phyloP scores from a whole-genome alignment of 2,329 filamentous ascomycete species.

The Lecanicillium sp. region DNA sequence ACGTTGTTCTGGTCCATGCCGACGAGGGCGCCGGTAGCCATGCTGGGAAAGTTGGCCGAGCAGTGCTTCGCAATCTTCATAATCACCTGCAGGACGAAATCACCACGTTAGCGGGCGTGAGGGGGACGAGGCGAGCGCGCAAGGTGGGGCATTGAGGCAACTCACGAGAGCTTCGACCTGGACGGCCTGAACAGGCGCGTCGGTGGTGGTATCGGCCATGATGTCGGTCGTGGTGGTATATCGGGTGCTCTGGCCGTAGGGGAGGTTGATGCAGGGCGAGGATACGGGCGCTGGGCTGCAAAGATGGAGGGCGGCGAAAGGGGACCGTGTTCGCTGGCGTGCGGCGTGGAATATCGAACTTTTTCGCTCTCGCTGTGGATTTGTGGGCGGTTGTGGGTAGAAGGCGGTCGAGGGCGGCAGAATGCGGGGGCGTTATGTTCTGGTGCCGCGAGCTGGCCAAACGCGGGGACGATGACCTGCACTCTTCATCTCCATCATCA shows the following conservation, averaged over 20 bases:
- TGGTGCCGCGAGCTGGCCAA: background rate
- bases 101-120: conserved; percentile 16
- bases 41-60: conserved; percentile 79
- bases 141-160: conserved; percentile 33
- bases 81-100: conserved; percentile 59
- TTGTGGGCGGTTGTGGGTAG: conserved; percentile 40
- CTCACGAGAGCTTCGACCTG: conserved; percentile 91
- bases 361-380: conserved; percentile 30
- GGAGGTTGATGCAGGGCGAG: conserved; percentile 20
- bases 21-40: conserved; percentile 82
- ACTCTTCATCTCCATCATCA: conserved; percentile 10
- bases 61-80: conserved; percentile 99
- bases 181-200: conserved; percentile 73
- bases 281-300: conserved; percentile 21
- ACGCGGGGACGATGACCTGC: background rate
- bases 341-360: conserved; percentile 35
- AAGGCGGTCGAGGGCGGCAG: conserved; percentile 34
- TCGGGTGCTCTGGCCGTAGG: conserved; percentile 20
- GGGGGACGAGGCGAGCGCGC: conserved; percentile 21
- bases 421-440: conserved; percentile 19
- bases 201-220: conserved; percentile 57
- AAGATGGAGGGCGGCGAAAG: conserved; percentile 21
- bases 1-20: conserved; percentile 82
- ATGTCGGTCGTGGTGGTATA: conserved; percentile 29
- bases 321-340: conserved; percentile 18